Evolutionary conservation across 176 grass and related monocot genomes (phyloP), one percentile per base, ranked within the genome.

Genomic region (Coix lacrymajobi): DNA sequence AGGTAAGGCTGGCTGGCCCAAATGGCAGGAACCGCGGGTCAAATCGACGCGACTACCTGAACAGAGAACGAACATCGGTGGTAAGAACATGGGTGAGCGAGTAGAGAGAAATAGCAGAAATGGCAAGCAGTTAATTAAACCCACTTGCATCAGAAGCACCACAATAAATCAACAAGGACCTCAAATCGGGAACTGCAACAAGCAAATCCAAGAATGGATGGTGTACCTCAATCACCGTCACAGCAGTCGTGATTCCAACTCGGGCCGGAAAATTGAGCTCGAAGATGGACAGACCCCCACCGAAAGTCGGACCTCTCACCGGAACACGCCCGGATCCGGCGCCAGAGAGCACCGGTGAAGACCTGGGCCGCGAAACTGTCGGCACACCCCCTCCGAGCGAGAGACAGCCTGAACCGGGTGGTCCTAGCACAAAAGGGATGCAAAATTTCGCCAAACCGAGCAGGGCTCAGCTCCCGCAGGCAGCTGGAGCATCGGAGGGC

Each of bases 241-340:
- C 73, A 11, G 64, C 64, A 3, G 73, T 54, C 22, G 16, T 6
- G 20, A 57, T 22, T 28, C 77, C 77, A 77, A 2, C 79, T 24
- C 39, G 63, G 52, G 26, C 15, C 54, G 20, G 28, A 65, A 24
- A 89, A 86, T 66, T 73, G 41, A 58, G 71, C 65, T 6, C 65
- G 43, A 30, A 62, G 32, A n/a, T 17, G n/a, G n/a, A 25, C 51
- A 5, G 31, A 8, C 17, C 75, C 68, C 36, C 2, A 69, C 16
- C n/a, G 17, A 66, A 22, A 28, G 46, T 11, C 41, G 13, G 41
- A 13, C 44, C 57, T 62, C 34, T 38, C 39, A 32, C 26, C 19
- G 62, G 76, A 46, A 33, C 39, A 24, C 49, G n/a, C 6, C 78
- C 72, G 73, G 88, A 90, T 86, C 88, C 88, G 57, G 45, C 65